These are phyloP conservation scores for Mrakia hoshinonis DNA, from an alignment of 768 basidiomycete genomes.

Conservation along the genomic window DNA sequence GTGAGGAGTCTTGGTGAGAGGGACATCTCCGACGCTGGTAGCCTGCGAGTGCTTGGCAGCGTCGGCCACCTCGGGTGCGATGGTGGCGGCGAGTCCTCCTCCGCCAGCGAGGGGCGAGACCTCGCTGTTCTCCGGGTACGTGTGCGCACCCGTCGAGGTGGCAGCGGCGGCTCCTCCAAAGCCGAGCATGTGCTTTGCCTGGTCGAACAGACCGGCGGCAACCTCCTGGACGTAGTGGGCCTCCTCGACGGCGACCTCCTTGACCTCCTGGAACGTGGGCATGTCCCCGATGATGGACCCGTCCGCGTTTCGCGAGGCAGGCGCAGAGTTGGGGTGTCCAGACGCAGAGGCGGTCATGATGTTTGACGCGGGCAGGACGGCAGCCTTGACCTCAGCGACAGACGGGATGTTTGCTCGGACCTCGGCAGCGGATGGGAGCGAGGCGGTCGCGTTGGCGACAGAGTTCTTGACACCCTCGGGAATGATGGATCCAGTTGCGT, in stretches of 20 bases:
- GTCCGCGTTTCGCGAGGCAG: neutral
- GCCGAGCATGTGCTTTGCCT: constrained; percentile 2
- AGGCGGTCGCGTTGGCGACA: neutral
- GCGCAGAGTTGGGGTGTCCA: too few species aligned
- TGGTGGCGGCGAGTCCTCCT: constrained; percentile 20
- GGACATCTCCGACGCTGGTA: constrained; percentile 7
- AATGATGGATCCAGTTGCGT: constrained; percentile 1
- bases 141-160: neutral
- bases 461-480: constrained; percentile 2
- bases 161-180: neutral
- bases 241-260: neutral
- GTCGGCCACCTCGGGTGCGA: constrained; percentile 17
- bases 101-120: neutral
- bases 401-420: neutral
- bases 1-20: neutral
- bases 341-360: neutral
- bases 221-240: constrained; percentile 3
- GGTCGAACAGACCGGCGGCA: neutral
- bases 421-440: constrained; percentile 3
- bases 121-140: neutral
- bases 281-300: neutral
- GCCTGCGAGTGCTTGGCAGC: constrained; percentile 21
- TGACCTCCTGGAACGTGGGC: constrained; percentile 9
- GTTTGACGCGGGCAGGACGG: neutral
- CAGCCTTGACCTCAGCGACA: neutral